Base-by-base conservation (phyloP, 1,284 basidiomycete genomes). In the Vanrija pseudolonga region DNA sequence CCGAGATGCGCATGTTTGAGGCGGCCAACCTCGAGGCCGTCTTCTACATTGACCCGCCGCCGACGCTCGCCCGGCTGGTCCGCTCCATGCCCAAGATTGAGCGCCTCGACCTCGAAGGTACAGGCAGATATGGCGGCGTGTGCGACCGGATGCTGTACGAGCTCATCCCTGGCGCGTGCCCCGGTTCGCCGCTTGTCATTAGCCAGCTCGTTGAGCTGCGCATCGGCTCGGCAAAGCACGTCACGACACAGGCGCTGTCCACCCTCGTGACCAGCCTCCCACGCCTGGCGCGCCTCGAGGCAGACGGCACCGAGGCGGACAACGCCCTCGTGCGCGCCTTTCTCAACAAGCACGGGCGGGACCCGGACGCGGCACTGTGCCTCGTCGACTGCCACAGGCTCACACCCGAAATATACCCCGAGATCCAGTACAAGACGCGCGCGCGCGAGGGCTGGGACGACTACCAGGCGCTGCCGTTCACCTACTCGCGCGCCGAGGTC, bases 101-200 rank as follows among this genome's bases (percentile, higher is more conserved):
- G 49, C 84, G 82, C 50, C 74, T 97, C 42, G 94, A 97, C 69
- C 76, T 97, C 28, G 94, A 96, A 69, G 87, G 89, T 57, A 89
- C 89, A 3, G 67, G 66, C 0, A 26, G 48, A 3, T 50, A 60
- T 42, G 77, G 75, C 15, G 83, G 86, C 22, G 83, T 95, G 49
- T 86, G 83, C 2, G 90, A 96, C 72, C 77, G 78, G 0, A 81
- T 92, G 15, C 70, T 96, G 19, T 74, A 51, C 39, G 59, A 60
- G 47, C 52, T 60, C 20, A 55, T 60, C 36, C 59, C 59, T 6
- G 59, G 59, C 17, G 55, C 59, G 4, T 45, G 43, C 19, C 32
- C 37, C 18, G 47, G 45, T 12, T 49, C 49, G 12, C 43, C 50
- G 0, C 55, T 57, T 14, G 28, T 26, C 6, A 19, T 23, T 18